Evolutionary conservation across 345 rosid species (phyloP).

Genomic region (Eucalyptus cloeziana): DNA sequence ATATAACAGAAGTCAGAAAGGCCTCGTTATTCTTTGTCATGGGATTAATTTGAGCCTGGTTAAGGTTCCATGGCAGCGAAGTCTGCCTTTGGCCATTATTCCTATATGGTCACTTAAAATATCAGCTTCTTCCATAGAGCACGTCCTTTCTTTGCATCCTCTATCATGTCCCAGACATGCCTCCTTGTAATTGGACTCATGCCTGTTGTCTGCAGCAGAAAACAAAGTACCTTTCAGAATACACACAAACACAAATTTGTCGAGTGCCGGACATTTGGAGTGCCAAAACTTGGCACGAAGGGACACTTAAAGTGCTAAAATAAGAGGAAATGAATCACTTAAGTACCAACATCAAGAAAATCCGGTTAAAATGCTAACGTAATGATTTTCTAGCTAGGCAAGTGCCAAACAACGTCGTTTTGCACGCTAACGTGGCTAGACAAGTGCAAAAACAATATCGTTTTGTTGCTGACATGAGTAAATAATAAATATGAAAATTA

Average conservation of each 20-base stretch:
- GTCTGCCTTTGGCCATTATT: conserved; percentile 94
- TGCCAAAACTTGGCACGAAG: too few species aligned
- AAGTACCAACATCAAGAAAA: too few species aligned
- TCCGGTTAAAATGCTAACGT: too few species aligned
- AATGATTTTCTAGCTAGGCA: too few species aligned
- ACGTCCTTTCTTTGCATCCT: conserved; percentile 71
- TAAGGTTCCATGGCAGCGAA: conserved; percentile 81
- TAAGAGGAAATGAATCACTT: too few species aligned
- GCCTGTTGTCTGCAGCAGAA: conserved; percentile 61
- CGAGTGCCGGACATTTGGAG: too few species aligned
- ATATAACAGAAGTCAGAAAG: conserved; percentile 75
- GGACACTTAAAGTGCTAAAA: too few species aligned
- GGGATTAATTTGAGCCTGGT: conserved; percentile 80
- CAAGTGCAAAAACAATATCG: too few species aligned
- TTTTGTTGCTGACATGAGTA: too few species aligned
- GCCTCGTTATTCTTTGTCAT: conserved; percentile 47
- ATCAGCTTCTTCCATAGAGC: conserved; percentile 96
- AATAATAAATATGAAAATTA: too few species aligned
- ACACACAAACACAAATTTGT: not conserved
- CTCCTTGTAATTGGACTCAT: conserved; percentile 95
- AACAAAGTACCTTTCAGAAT: not conserved
- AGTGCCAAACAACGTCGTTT: too few species aligned
- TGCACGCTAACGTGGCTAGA: too few species aligned
- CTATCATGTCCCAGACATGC: conserved; percentile 93
- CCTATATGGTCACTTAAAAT: conserved; percentile 83